Percentiles rank a stretch among this genome's conserved stretches.
phyloP scores from a whole-genome alignment of 2,329 filamentous ascomycete genomes.

The Drechslerella dactyloides region DNA sequence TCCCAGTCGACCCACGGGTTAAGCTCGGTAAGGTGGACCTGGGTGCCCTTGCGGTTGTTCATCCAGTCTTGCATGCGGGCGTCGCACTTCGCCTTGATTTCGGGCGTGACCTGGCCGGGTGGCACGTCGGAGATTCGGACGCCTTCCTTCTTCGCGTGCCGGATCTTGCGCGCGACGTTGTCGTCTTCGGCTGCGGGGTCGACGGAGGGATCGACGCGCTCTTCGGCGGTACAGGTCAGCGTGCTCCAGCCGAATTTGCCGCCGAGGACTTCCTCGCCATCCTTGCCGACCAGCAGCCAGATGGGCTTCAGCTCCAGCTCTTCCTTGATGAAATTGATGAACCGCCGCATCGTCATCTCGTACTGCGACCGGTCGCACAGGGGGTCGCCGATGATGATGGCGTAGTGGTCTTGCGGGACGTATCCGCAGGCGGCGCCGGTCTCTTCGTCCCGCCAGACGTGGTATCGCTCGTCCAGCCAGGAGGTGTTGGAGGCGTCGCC shows the following conservation, averaged over 20 bases:
- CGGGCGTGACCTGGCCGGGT: constrained; percentile 64
- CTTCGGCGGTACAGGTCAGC: constrained; percentile 84
- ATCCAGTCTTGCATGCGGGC: constrained; percentile 80
- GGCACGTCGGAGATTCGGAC: constrained; percentile 78
- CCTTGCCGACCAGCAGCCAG: constrained; percentile 85
- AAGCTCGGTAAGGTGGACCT: constrained; percentile 89
- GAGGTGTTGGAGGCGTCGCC: constrained; percentile 93
- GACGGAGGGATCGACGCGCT: constrained; percentile 77
- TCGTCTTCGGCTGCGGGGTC: constrained; percentile 71
- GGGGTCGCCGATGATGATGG: constrained; percentile 84
- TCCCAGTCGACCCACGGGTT: constrained; percentile 82
- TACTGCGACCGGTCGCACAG: constrained; percentile 77
- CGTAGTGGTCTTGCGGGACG: constrained; percentile 76
- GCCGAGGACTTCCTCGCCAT: constrained; percentile 79
- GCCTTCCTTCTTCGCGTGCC: constrained; percentile 80
- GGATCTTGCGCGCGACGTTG: constrained; percentile 75
- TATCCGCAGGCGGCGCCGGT: constrained; percentile 87
- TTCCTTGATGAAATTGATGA: constrained; percentile 75
- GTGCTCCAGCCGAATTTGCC: constrained; percentile 84
- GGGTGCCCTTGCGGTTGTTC: constrained; percentile 76
- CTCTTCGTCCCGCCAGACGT: constrained; percentile 79
- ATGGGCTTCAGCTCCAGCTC: constrained; percentile 77
- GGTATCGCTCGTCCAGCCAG: constrained; percentile 87
- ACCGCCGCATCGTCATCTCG: constrained; percentile 58
- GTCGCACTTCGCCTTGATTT: constrained; percentile 73